Evolutionary conservation across 345 rosid species (phyloP).

Genomic region (Streptanthus diversifolius): DNA sequence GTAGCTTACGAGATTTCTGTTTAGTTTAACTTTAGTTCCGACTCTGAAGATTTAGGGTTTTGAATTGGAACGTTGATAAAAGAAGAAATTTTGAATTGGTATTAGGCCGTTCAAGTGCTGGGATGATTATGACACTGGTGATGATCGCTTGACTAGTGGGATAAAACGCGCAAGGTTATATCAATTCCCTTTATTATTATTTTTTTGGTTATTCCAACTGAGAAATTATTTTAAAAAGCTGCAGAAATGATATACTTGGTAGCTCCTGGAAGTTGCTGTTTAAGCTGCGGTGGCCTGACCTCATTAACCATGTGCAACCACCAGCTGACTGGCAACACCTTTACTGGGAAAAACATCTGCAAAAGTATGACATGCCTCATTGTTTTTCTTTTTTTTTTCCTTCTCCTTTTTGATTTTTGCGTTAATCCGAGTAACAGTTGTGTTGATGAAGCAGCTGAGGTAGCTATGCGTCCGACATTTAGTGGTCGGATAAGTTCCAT

Average conservation of each 20-base stretch:
- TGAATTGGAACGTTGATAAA: background rate
- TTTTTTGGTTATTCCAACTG: background rate
- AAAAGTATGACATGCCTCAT: conserved; percentile 42
- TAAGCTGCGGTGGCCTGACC: conserved; percentile 65
- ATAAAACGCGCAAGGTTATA: conserved; percentile 75
- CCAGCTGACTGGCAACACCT: conserved; percentile 64
- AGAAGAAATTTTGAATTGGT: conserved; percentile 7
- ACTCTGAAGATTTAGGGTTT: background rate
- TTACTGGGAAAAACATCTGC: conserved; percentile 86
- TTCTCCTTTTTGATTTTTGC: background rate
- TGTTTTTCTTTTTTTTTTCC: background rate
- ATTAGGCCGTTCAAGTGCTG: conserved; percentile 53
- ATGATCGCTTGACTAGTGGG: conserved; percentile 39
- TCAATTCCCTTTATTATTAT: background rate
- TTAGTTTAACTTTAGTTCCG: background rate
- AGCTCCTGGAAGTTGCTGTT: conserved; percentile 58
- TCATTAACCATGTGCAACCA: conserved; percentile 22
- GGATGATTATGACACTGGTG: conserved; percentile 40
- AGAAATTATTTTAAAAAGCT: background rate
- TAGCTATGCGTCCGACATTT: conserved; percentile 66
- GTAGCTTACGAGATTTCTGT: conserved; percentile 1
- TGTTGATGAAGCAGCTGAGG: conserved; percentile 78
- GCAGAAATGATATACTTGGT: conserved; percentile 49
- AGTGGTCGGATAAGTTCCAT: conserved; percentile 50
- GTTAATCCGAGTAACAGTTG: conserved; percentile 55